phyloP scores from a whole-genome alignment of 441 rosid species.

The Populus hybrid region DNA sequence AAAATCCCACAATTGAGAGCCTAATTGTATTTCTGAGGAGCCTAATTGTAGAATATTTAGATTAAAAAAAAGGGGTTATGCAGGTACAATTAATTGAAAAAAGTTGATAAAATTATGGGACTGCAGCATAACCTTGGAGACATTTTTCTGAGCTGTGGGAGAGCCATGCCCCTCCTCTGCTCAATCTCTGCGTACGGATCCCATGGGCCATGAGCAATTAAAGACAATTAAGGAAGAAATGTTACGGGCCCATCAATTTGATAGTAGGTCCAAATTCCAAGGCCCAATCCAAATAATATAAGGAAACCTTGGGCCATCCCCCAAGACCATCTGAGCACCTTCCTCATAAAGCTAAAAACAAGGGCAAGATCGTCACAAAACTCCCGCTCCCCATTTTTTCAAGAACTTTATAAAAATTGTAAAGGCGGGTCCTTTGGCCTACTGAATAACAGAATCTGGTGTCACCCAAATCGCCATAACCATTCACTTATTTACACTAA shows the following conservation, averaged over 20 bases:
- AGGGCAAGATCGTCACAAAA: conserved; percentile 20
- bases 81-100: no score
- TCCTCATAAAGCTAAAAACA: not conserved
- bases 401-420: conserved; percentile 10
- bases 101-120: no score
- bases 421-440: conserved; percentile 32
- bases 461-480: not conserved
- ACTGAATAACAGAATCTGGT: conserved; percentile 20
- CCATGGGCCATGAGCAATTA: not conserved
- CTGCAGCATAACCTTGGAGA: not conserved
- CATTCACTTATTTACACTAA: conserved; percentile 2
- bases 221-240: not conserved
- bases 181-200: not conserved
- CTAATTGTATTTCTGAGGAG: no score
- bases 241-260: not conserved
- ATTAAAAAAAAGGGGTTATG: no score
- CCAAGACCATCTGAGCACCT: not conserved
- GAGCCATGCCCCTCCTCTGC: not conserved
- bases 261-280: not conserved
- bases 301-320: not conserved
- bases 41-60: no score
- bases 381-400: not conserved
- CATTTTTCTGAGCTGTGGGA: not conserved
- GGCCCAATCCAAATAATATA: not conserved
- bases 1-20: no score